phyloP scores from a whole-genome alignment of 1,284 basidiomycete species.

The Vanrija sp. region DNA sequence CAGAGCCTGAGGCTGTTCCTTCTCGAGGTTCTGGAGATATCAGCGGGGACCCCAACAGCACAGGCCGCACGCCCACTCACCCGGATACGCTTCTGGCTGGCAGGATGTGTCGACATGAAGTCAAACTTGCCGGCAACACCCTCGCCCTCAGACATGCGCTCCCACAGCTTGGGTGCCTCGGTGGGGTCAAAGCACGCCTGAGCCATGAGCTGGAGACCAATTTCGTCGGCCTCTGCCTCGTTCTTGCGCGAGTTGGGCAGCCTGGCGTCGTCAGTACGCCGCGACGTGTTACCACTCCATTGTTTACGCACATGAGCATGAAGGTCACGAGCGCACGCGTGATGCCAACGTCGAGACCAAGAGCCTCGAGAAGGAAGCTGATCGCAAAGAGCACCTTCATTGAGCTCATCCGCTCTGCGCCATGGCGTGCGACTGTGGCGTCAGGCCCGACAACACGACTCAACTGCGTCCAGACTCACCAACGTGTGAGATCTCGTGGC shows the following conservation, averaged over 20 bases:
- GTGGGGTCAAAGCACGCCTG: slow-evolving; percentile 38
- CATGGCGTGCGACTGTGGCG: slow-evolving; percentile 11
- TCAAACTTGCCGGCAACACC: slow-evolving; percentile 38
- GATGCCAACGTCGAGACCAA: slow-evolving; percentile 61
- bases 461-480: slow-evolving; percentile 58
- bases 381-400: slow-evolving; percentile 57
- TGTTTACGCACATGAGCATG: slow-evolving; percentile 54
- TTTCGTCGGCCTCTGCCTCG: slow-evolving; percentile 77
- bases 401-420: slow-evolving; percentile 51
- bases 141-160: slow-evolving; percentile 59
- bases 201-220: slow-evolving; percentile 68
- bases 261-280: slow-evolving; percentile 19
- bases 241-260: slow-evolving; percentile 79
- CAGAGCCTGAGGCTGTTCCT: slow-evolving; percentile 1
- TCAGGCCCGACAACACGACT: neutral
- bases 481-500: slow-evolving; percentile 87
- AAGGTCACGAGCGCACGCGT: slow-evolving; percentile 53
- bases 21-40: neutral
- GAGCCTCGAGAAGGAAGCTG: slow-evolving; percentile 54
- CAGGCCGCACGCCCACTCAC: slow-evolving; percentile 48
- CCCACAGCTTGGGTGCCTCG: slow-evolving; percentile 71
- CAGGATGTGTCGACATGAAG: slow-evolving; percentile 64
- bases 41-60: neutral
- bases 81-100: slow-evolving; percentile 63
- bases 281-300: neutral